These are phyloP conservation scores for Dactylonectria macrodidyma DNA, from an alignment of 2,329 filamentous ascomycete genomes.

Conservation along the genomic window DNA sequence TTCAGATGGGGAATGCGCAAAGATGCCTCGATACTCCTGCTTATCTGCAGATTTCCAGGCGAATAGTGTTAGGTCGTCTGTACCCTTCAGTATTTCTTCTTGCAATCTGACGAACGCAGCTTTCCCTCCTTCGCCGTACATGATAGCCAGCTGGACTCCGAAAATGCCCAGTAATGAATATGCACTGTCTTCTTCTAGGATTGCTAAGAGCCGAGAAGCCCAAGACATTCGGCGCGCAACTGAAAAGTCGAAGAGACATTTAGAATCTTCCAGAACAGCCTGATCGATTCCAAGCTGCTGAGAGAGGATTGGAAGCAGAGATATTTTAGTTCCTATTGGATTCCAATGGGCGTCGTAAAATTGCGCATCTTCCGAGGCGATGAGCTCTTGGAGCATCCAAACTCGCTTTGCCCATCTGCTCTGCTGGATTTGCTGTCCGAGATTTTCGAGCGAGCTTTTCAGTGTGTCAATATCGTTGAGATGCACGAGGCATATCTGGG, in stretches of 20 bases:
- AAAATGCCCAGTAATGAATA: slow-evolving; percentile 51
- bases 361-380: background rate
- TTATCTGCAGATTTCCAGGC: background rate
- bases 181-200: slow-evolving; percentile 43
- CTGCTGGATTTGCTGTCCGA: background rate
- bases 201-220: slow-evolving; percentile 20
- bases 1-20: background rate
- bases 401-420: background rate
- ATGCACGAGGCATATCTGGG: background rate
- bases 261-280: background rate
- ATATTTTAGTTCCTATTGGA: background rate
- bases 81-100: slow-evolving; percentile 31
- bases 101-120: slow-evolving; percentile 47
- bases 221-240: slow-evolving; percentile 15
- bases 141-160: slow-evolving; percentile 46
- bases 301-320: background rate
- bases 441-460: too few relatives aligned
- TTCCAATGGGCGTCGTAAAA: slow-evolving; percentile 5
- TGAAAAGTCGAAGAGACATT: background rate
- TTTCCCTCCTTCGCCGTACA: slow-evolving; percentile 46
- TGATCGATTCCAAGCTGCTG: background rate
- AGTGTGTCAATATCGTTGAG: background rate
- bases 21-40: slow-evolving; percentile 7
- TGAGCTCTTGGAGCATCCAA: slow-evolving; percentile 10
- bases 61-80: slow-evolving; percentile 23